Evolutionary conservation across 1,284 basidiomycete species (phyloP), one percentile per base, ranked within the genome.

Genomic region (Marasmius oreades): DNA sequence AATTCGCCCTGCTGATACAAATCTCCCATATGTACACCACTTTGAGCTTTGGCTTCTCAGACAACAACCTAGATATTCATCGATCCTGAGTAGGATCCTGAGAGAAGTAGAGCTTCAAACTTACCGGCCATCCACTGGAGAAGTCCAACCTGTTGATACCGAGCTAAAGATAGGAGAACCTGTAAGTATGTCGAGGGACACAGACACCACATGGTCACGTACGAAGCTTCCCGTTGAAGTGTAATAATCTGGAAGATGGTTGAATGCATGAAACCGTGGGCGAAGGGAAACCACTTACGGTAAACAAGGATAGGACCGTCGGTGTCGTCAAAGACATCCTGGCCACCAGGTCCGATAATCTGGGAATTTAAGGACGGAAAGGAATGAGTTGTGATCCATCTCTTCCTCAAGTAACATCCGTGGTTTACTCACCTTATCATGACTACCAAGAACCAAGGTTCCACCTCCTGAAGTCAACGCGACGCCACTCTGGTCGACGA

Each of bases 381-480:
- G 50, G n/a, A 43, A 3, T 31, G 34, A 23, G 18, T 52, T 22
- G 22, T 6, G 1, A 22, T 11, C 2, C 20, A 12, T 42, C 22
- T 10, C 4, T 22, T 14, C 23, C n/a, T n/a, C n/a, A n/a, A 22
- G 33, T 11, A 47, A 37, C n/a, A 16, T 8, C 16, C 22, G 18
- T 14, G 6, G 44, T 45, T n/a, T 28, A 61, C 66, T 23, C 60
- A 78, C 77, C 26, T 60, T 69, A 48, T 70, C 81, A 59, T 84
- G 80, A 31, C 72, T 69, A 3, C 63, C 75, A 10, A 85, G 69
- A 31, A 84, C 75, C 10, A 79, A 69, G 7, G 80, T 82, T 23
- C 81, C 82, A 33, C 82, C 81, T 45, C 82, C 81, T 11, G 67
- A 59, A n/a, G 71, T 70, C 42, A 82, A 67, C 1, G 73, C 63